These are phyloP conservation scores for Penicillium sclerotigenum DNA, from an alignment of 2,329 filamentous ascomycete species.

Conservation along the genomic window DNA sequence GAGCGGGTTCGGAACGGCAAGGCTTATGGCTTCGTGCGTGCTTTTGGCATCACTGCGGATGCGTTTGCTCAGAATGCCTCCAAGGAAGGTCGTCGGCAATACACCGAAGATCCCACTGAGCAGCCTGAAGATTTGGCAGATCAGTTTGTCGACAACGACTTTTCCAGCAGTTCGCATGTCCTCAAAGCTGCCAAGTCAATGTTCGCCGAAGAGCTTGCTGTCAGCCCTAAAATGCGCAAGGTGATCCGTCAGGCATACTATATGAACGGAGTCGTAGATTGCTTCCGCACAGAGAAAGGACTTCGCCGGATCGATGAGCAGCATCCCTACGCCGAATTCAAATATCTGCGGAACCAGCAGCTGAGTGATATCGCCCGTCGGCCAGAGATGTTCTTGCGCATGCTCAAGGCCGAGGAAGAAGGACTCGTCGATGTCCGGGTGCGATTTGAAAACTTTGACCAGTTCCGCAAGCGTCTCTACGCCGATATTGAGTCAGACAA, in stretches of 20 bases:
- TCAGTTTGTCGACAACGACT: conserved; percentile 67
- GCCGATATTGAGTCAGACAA: conserved; percentile 90
- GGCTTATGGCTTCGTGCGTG: conserved; percentile 77
- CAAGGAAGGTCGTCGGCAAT: conserved; percentile 71
- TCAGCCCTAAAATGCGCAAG: conserved; percentile 85
- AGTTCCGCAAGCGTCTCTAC: conserved; percentile 74
- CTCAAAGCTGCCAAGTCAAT: conserved; percentile 77
- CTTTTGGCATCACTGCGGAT: conserved; percentile 86
- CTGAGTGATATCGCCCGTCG: conserved; percentile 75
- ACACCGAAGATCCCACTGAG: conserved; percentile 77
- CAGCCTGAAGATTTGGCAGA: conserved; percentile 86
- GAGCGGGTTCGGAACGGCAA: conserved; percentile 80
- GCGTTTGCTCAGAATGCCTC: conserved; percentile 84
- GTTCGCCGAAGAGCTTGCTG: conserved; percentile 85
- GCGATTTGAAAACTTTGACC: conserved; percentile 69
- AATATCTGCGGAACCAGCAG: conserved; percentile 88
- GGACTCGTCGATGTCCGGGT: conserved; percentile 84
- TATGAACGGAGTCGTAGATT: conserved; percentile 77
- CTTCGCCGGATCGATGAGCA: conserved; percentile 89
- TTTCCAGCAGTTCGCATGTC: conserved; percentile 71
- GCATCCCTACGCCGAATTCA: conserved; percentile 96
- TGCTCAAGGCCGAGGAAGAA: conserved; percentile 96
- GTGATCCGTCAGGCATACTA: conserved; percentile 82
- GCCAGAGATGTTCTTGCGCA: conserved; percentile 89
- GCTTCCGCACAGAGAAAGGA: conserved; percentile 88